These are phyloP conservation scores for Aquilaria sinensis DNA, from an alignment of 345 rosid genomes.

Conservation along the genomic window DNA sequence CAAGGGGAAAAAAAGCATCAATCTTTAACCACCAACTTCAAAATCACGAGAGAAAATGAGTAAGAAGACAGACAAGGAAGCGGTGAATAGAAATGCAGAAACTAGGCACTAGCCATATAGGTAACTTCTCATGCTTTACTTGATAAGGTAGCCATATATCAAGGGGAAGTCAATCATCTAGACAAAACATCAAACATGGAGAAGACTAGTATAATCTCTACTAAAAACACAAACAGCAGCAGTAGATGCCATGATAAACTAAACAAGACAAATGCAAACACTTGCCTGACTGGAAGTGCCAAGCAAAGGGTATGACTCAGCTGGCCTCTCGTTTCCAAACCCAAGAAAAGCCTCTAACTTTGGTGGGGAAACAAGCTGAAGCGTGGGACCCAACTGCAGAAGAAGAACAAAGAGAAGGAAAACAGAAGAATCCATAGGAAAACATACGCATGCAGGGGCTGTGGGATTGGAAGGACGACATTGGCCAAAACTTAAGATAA, in stretches of 20 bases:
- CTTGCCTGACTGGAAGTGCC: neutral
- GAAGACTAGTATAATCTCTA: neutral
- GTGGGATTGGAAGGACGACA: neutral
- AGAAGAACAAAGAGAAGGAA: neutral
- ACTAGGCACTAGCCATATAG: no score
- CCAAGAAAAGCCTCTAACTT: neutral
- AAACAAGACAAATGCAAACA: neutral
- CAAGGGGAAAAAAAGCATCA: no score
- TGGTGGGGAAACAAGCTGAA: neutral
- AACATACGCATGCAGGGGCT: no score
- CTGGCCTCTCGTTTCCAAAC: neutral
- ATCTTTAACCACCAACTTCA: no score
- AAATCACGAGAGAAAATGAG: no score
- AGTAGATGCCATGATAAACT: neutral
- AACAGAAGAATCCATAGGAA: neutral
- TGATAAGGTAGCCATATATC: neutral
- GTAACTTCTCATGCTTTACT: no score
- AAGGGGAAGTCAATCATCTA: neutral
- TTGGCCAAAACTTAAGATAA: conserved; percentile 2
- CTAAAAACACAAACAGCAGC: neutral
- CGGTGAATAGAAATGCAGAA: no score
- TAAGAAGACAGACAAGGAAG: no score
- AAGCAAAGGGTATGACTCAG: neutral
- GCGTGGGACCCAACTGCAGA: neutral
- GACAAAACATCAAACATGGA: neutral